Evolutionary conservation across 1,139 yeast genomes (phyloP).

Genomic region (Saccharomyces pastorianus): DNA sequence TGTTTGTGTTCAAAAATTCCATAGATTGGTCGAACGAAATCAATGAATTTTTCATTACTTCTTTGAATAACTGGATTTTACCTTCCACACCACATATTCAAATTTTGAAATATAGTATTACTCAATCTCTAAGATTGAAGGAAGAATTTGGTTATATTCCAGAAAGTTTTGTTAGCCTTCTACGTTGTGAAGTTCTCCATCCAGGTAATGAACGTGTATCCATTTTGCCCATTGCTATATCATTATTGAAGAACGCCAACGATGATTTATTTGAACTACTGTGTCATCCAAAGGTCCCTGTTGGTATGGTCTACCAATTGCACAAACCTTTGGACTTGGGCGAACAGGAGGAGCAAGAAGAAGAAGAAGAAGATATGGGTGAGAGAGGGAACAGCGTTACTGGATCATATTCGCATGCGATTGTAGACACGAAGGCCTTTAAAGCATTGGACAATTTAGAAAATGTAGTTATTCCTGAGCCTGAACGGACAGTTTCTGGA

Average conservation of each 20-base stretch:
- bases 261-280: conserved; percentile 47
- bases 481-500: background rate
- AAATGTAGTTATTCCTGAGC: background rate
- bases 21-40: conserved; percentile 34
- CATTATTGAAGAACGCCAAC: conserved; percentile 31
- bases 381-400: background rate
- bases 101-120: conserved; percentile 49
- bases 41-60: conserved; percentile 41
- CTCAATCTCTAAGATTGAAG: conserved; percentile 23
- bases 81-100: conserved; percentile 59
- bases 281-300: conserved; percentile 74
- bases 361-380: background rate
- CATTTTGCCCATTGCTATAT: conserved; percentile 62
- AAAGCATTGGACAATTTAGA: background rate
- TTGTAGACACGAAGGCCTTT: background rate
- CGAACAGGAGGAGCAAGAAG: conserved; percentile 24
- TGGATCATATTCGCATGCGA: background rate
- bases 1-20: conserved; percentile 43
- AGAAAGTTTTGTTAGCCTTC: conserved; percentile 33
- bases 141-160: conserved; percentile 25
- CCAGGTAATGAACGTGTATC: conserved; percentile 59
- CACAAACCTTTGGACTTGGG: conserved; percentile 22
- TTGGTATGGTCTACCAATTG: conserved; percentile 39
- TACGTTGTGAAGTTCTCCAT: conserved; percentile 48
- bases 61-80: conserved; percentile 43